phyloP scores from a whole-genome alignment of 2,329 filamentous ascomycete species.

The Ophiostoma novo-ulmi region DNA sequence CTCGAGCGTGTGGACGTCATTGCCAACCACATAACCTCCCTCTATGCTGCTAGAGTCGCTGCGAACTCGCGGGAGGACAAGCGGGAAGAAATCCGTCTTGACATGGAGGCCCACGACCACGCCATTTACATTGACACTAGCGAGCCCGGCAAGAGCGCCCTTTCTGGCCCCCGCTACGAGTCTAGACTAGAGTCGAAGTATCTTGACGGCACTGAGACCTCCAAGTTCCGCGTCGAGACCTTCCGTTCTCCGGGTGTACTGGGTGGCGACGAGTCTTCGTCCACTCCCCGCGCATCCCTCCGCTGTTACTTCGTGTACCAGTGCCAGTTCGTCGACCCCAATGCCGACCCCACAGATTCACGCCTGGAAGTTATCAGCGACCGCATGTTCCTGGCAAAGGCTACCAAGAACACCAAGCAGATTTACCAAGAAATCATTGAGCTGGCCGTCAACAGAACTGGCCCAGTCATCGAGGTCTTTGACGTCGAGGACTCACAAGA shows the following conservation, averaged over 20 bases:
- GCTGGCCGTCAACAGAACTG: constrained; percentile 75
- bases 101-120: constrained; percentile 91
- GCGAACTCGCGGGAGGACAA: constrained; percentile 91
- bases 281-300: constrained; percentile 69
- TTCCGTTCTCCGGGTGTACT: constrained; percentile 68
- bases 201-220: constrained; percentile 69
- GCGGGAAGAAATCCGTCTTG: constrained; percentile 85
- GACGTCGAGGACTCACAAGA: constrained; percentile 88
- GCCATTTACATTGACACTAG: constrained; percentile 99
- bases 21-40: constrained; percentile 87
- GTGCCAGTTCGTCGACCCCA: constrained; percentile 77
- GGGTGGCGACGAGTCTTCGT: constrained; percentile 62
- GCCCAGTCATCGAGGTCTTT: constrained; percentile 96
- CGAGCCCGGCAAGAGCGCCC: constrained; percentile 71
- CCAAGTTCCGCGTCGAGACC: constrained; percentile 87
- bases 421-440: constrained; percentile 94
- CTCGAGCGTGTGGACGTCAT: constrained; percentile 83
- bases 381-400: constrained; percentile 90
- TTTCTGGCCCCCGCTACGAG: constrained; percentile 84
- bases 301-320: constrained; percentile 99
- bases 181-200: constrained; percentile 93
- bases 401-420: constrained; percentile 88
- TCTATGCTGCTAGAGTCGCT: constrained; percentile 95
- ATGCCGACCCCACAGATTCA: constrained; percentile 72
- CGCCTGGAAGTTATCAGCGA: constrained; percentile 88